A percentile compares a stretch with the other conserved stretches of the same genome.
phyloP scores from a whole-genome alignment of 2,329 filamentous ascomycete genomes.

The Fusarium cyanostomum region DNA sequence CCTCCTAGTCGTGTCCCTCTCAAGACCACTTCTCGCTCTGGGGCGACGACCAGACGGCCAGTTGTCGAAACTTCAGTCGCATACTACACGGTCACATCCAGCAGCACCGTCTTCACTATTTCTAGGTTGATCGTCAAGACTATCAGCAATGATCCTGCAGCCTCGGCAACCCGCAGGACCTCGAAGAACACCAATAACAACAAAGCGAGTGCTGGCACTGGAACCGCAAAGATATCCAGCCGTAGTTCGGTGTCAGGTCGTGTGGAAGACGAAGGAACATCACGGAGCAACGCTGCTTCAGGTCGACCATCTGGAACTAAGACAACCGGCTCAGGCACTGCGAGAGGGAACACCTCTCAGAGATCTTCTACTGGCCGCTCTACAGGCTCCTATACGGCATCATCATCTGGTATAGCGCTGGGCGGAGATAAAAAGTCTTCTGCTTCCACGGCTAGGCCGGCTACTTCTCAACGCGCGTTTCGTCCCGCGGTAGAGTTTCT shows the following conservation, averaged over 20 bases:
- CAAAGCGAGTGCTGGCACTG: neutral
- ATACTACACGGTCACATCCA: constrained; percentile 8
- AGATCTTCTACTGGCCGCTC: neutral
- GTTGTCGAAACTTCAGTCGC: neutral
- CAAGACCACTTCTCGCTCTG: neutral
- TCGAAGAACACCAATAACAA: neutral
- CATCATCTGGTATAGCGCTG: accelerated
- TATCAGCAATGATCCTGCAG: neutral
- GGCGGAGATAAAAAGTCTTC: neutral
- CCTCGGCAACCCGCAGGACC: too few species aligned
- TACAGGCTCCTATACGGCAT: neutral
- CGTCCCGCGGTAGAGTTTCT: too few species aligned
- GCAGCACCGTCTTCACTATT: neutral
- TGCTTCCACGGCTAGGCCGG: neutral
- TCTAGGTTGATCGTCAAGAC: neutral
- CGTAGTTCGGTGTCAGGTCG: neutral
- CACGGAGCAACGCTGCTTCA: neutral
- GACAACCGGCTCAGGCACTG: too few species aligned
- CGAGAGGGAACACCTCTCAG: neutral
- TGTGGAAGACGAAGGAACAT: neutral
- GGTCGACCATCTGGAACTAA: too few species aligned
- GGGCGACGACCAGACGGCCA: neutral
- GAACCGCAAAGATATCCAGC: neutral
- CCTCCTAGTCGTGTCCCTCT: too few species aligned
- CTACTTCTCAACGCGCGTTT: too few species aligned